phyloP scores from a whole-genome alignment of 169 alveolate genomes.

The Plasmodium ovale region DNA sequence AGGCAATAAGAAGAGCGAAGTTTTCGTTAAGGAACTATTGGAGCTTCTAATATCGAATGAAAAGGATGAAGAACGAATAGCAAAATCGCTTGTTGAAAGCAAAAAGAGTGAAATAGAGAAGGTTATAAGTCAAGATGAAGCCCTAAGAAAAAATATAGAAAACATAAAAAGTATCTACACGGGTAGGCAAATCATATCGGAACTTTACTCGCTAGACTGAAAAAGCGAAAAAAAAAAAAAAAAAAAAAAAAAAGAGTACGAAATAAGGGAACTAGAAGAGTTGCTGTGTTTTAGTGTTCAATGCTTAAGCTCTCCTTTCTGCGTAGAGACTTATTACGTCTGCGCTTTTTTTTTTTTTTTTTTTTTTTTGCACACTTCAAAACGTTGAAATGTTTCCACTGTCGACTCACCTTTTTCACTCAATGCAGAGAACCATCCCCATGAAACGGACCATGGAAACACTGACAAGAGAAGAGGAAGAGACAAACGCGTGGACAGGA shows the following conservation, averaged over 20 bases:
- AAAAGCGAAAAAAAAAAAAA: neutral
- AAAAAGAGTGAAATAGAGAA: slow-evolving; percentile 41
- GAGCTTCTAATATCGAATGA: slow-evolving; percentile 37
- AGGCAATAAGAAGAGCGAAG: slow-evolving; percentile 61
- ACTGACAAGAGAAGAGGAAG: too few relatives aligned
- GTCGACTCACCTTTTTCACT: too few relatives aligned
- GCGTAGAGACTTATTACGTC: too few relatives aligned
- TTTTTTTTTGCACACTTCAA: too few relatives aligned
- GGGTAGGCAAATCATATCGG: neutral
- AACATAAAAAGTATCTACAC: slow-evolving; percentile 8
- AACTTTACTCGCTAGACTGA: neutral
- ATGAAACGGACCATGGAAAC: too few relatives aligned
- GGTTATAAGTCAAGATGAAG: slow-evolving; percentile 29
- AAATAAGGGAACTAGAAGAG: neutral
- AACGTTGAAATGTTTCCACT: too few relatives aligned
- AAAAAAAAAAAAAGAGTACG: neutral
- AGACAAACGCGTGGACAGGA: neutral
- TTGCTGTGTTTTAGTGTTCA: too few relatives aligned
- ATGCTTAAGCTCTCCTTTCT: too few relatives aligned
- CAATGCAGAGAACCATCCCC: too few relatives aligned
- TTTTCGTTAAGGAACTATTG: slow-evolving; percentile 33
- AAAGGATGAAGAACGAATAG: slow-evolving; percentile 10
- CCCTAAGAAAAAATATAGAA: slow-evolving; percentile 17
- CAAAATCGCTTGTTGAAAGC: slow-evolving; percentile 5
- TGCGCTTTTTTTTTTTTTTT: too few relatives aligned